Base-by-base conservation (phyloP, 768 basidiomycete genomes). In the Tricholoma flavovirens region DNA sequence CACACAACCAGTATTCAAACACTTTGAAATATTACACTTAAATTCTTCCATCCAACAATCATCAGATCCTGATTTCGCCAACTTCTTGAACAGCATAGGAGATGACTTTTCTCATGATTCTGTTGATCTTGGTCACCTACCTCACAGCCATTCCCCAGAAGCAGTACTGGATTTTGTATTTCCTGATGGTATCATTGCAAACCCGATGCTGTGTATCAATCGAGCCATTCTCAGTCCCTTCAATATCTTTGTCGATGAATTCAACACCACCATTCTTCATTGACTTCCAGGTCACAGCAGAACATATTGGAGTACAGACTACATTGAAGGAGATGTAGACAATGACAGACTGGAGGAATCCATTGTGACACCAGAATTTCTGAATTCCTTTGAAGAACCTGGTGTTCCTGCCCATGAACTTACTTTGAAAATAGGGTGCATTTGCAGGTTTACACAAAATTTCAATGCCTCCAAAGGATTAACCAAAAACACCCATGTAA, bases 361-460 rank as follows among this genome's bases (percentile, higher is more conserved):
- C 3, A 35, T 35, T 30, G 33, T 12, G 4, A 50, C 29, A 3
- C 29, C 49, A 1, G 49, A 50, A 11, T 8, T 30, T 15, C 12
- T 50, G 9, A 35, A 29, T 10, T 35, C 33, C 4, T 10, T 50
- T 10, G 11, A 50, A 14, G 29, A 50, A 29, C n/a, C 26, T 35
- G 49, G 49, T 1, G 7, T 50, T 14, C 49, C 49, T 2, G 14
- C n/a, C 5, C 49, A 50, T 42, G 38, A 50, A 14, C 56, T 77
- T 1, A 52, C 33, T 0, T 57, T 77, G 11, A 74, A 74, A 58
- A 62, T 64, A 1, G 66, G 66, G 8, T 66, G 61, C 0, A 60
- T 76, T 8, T 76, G 67, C 55, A 58, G 70, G 3, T 60, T 74
- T 3, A 59, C 76, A 56, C 64, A 71, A 32, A 77, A 77, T 62